phyloP scores from a whole-genome alignment of 805 yeast genomes.

The Candida argentea region DNA sequence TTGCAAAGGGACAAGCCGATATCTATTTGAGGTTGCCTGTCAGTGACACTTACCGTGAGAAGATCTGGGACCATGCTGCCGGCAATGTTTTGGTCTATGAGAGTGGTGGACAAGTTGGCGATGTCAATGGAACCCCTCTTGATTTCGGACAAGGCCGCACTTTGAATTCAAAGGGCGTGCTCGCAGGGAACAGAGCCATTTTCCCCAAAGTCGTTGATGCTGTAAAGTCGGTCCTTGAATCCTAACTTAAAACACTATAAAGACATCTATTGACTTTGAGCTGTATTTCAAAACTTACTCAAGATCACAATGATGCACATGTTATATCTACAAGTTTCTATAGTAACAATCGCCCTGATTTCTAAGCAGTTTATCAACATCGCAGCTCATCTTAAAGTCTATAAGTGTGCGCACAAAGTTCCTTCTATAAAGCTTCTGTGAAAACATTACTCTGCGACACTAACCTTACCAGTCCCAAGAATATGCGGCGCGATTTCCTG shows the following conservation, averaged over 20 bases:
- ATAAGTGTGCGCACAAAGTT: constrained; percentile 1
- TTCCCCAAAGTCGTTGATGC: constrained; percentile 42
- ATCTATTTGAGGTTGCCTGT: constrained; percentile 84
- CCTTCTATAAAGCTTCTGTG: no score
- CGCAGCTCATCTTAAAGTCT: background rate
- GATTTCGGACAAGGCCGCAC: constrained; percentile 84
- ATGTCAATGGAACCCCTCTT: constrained; percentile 62
- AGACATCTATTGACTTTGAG: background rate
- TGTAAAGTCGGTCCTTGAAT: constrained; percentile 22
- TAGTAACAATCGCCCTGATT: no score
- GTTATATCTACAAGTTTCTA: background rate
- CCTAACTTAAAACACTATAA: no score
- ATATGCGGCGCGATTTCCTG: constrained; percentile 70
- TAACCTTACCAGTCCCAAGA: constrained; percentile 33
- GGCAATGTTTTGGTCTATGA: constrained; percentile 82
- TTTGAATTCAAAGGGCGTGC: constrained; percentile 80
- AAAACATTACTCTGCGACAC: constrained; percentile 16
- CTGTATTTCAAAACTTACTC: background rate
- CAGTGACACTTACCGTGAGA: constrained; percentile 68
- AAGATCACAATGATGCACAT: no score
- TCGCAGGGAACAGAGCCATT: constrained; percentile 57
- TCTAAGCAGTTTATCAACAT: background rate
- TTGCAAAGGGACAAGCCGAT: constrained; percentile 88
- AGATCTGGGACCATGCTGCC: constrained; percentile 99
- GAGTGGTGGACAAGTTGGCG: constrained; percentile 88